Conservation (phyloP, 2,329 filamentous ascomycete genomes). For the Stagonosporopsis cucurbitacearum region DNA sequence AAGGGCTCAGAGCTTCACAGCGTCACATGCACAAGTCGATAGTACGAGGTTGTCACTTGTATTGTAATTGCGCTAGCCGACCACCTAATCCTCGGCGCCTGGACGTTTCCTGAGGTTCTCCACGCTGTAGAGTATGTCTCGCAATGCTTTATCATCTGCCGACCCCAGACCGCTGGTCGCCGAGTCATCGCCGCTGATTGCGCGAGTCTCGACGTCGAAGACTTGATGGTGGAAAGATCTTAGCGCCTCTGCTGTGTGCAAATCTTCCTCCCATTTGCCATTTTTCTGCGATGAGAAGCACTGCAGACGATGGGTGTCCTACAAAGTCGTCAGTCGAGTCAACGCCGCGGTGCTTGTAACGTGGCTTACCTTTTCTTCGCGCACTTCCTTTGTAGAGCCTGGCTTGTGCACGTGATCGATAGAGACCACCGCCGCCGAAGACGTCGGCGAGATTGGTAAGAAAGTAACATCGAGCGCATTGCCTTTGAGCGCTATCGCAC, state of each 20-base stretch:
- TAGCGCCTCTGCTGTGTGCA: conserved; percentile 21
- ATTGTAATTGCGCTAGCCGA: conserved; percentile 3
- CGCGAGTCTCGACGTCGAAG: conserved; percentile 18
- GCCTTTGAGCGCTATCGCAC: conserved; percentile 61
- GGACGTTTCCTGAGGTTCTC: conserved; percentile 59
- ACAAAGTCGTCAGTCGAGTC: conserved; percentile 17
- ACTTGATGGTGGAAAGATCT: conserved; percentile 24
- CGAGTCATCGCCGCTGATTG: conserved; percentile 9
- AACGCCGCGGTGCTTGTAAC: not conserved
- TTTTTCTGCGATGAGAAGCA: conserved; percentile 29
- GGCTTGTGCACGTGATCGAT: conserved; percentile 61
- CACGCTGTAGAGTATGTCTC: conserved; percentile 55
- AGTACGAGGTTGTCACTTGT: conserved; percentile 13
- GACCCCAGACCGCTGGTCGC: conserved; percentile 28
- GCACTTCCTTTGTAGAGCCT: conserved; percentile 55
- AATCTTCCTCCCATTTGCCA: conserved; percentile 35
- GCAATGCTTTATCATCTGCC: conserved; percentile 48
- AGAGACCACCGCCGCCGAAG: conserved; percentile 53
- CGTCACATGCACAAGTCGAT: conserved; percentile 11
- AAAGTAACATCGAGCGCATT: conserved; percentile 68
- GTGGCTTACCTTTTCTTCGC: conserved; percentile 38
- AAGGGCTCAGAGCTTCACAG: conserved; percentile 22
- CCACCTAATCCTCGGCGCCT: conserved; percentile 44
- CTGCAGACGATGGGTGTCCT: conserved; percentile 35
- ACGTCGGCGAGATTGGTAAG: conserved; percentile 18